phyloP scores from a whole-genome alignment of 2,329 filamentous ascomycete species.

The Penicillium italicum region DNA sequence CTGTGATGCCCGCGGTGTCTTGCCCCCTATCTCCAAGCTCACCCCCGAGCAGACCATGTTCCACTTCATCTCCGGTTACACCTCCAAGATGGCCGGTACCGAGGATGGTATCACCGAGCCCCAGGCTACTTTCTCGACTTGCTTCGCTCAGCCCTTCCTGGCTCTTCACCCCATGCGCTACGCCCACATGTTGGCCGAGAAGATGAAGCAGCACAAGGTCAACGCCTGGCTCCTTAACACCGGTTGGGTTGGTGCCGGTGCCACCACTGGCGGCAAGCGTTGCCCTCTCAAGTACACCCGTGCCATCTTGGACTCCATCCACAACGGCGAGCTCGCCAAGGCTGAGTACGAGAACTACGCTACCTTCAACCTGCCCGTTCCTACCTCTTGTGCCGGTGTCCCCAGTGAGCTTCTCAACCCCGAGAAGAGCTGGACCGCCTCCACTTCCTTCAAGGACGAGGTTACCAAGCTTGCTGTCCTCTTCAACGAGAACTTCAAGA shows the following conservation, averaged over 20 bases:
- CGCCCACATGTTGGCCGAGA: conserved; percentile 95
- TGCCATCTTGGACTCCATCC: conserved; percentile 96
- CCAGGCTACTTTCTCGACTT: conserved; percentile 97
- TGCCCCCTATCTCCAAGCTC: conserved; percentile 97
- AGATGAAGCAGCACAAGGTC: conserved; percentile 91
- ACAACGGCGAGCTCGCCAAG: conserved; percentile 91
- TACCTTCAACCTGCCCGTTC: conserved; percentile 95
- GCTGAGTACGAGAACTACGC: conserved; percentile 93
- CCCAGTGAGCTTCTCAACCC: conserved; percentile 93
- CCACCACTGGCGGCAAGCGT: conserved; percentile 86
- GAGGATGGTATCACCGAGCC: conserved; percentile 96
- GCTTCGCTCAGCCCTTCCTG: conserved; percentile 98
- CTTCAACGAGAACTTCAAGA: conserved; percentile 97
- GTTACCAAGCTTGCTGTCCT: conserved; percentile 85
- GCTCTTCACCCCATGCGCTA: conserved; percentile 99
- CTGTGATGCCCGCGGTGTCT: conserved; percentile 94
- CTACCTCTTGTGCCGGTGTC: conserved; percentile 83
- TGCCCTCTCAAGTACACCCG: conserved; percentile 99
- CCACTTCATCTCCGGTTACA: conserved; percentile 99
- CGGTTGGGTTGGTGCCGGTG: conserved; percentile 91
- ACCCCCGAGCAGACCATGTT: conserved; percentile 96
- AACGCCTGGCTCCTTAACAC: conserved; percentile 99
- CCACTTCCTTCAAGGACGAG: conserved; percentile 76
- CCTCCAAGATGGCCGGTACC: conserved; percentile 99
- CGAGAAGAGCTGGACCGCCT: conserved; percentile 83